Evolutionary conservation across 495 filamentous ascomycete genomes (phyloP).

Genomic region (Penicillium nucicola): DNA sequence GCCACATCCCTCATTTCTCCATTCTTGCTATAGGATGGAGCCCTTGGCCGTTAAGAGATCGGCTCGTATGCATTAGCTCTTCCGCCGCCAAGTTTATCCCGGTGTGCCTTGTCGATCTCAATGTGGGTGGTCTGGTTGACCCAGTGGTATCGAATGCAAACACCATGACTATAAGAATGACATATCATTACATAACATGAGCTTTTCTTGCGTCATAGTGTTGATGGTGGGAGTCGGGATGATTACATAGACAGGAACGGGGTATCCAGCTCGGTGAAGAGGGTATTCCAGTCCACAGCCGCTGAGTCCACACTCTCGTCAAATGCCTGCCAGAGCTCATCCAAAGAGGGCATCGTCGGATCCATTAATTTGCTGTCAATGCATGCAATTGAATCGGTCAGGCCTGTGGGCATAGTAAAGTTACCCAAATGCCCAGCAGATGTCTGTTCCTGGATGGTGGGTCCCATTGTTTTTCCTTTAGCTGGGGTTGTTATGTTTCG

Average conservation of each 20-base stretch:
- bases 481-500: constrained; percentile 17
- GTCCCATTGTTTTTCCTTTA: background rate
- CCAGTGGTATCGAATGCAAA: background rate
- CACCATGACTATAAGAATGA: background rate
- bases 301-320: constrained; percentile 13
- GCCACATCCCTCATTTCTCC: background rate
- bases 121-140: background rate
- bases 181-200: constrained; percentile 1
- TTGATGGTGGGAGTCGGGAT: background rate
- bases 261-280: constrained; percentile 21
- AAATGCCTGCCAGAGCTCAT: constrained; percentile 23
- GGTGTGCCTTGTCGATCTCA: constrained; percentile 5
- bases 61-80: background rate
- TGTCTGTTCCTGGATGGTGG: background rate
- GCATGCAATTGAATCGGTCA: background rate
- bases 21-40: background rate
- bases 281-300: constrained; percentile 19
- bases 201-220: background rate
- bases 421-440: background rate
- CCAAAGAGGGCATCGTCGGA: constrained; percentile 9
- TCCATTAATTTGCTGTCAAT: background rate
- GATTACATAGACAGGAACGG: constrained; percentile 11
- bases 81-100: background rate
- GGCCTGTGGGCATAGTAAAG: background rate
- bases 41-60: background rate